Conservation (phyloP, 129 eudicot genomes). For the Chrysanthemum lavandulifolium region DNA sequence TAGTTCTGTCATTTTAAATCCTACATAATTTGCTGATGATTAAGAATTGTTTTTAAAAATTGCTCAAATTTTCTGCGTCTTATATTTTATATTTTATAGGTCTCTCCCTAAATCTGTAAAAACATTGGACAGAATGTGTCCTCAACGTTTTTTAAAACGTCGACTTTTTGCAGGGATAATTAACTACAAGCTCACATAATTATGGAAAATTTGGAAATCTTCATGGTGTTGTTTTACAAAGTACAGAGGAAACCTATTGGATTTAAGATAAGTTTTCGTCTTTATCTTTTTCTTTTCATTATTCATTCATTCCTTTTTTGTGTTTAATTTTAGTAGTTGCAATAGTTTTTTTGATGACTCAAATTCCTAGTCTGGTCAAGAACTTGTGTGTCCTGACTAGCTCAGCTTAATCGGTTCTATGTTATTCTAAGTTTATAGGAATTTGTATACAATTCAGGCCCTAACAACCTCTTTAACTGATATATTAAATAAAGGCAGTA, state of each 20-base stretch:
- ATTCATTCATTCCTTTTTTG: neutral
- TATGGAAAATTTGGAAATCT: neutral
- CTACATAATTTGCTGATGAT: neutral
- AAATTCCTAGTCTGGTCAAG: neutral
- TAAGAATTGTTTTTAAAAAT: too few species aligned
- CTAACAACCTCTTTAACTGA: too few species aligned
- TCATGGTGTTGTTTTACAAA: conserved; percentile 1
- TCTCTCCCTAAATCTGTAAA: too few species aligned
- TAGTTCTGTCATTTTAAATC: neutral
- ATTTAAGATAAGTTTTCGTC: conserved; percentile 7
- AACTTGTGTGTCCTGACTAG: neutral
- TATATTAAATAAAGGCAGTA: neutral
- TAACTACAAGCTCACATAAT: conserved; percentile 12
- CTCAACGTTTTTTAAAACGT: neutral
- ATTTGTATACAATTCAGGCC: neutral
- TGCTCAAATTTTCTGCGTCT: too few species aligned
- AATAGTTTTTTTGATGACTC: neutral
- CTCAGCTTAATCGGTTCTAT: neutral
- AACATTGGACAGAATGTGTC: too few species aligned
- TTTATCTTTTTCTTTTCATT: conserved; percentile 8
- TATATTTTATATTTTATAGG: too few species aligned
- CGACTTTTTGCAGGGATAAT: conserved; percentile 17
- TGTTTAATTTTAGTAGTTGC: conserved; percentile 7
- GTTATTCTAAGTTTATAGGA: neutral
- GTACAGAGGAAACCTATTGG: conserved; percentile 2